Evolutionary conservation across 176 grass and related monocot genomes (phyloP), one percentile per base, ranked within the genome.

Genomic region (Tuctoria greenei): DNA sequence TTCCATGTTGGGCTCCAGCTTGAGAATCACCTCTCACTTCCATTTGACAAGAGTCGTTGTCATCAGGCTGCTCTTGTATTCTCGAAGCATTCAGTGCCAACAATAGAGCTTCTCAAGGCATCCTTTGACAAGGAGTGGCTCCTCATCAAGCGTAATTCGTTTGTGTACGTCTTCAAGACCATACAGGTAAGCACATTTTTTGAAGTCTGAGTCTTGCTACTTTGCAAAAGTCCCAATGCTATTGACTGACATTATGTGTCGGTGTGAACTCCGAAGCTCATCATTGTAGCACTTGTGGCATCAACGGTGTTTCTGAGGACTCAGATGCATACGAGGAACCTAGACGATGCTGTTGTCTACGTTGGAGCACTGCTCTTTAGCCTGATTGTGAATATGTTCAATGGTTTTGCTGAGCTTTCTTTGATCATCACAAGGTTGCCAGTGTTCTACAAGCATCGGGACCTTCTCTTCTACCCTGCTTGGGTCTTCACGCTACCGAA

Each of bases 71-170:
- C 95, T 27, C 85, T 99, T n/a, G 91, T 92, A 52, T 99, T 99
- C 82, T 88, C 89, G 12, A 83, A 81, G 60, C 77, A 90, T 11
- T 81, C 82, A 0, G 95, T 99, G 37, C 82, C 92, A 69, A 90
- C 89, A 27, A 64, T 31, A 25, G 82, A 99, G 61, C 91, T 99
- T 68, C 87, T 99, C 31, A 95, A 85, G 77, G 82, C 92, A 61
- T 95, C 91, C 44, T 90, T 95, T 61, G 79, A 81, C 72, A 99
- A 99, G 78, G 95, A 99, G 60, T 99, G 91, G 95, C 95, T 99
- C 43, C 95, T 99, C 46, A 99, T 99, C 75, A 92, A 92, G 80
- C 89, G 95, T 68, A 99, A 99, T 77, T 95, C 95, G 14, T 92
- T 99, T 47, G 92, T 99, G 34, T 99, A 99, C 80, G 86, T 99